phyloP scores from a whole-genome alignment of 306 rosid genomes.

The cucumber (Cucumis sativus) region DNA sequence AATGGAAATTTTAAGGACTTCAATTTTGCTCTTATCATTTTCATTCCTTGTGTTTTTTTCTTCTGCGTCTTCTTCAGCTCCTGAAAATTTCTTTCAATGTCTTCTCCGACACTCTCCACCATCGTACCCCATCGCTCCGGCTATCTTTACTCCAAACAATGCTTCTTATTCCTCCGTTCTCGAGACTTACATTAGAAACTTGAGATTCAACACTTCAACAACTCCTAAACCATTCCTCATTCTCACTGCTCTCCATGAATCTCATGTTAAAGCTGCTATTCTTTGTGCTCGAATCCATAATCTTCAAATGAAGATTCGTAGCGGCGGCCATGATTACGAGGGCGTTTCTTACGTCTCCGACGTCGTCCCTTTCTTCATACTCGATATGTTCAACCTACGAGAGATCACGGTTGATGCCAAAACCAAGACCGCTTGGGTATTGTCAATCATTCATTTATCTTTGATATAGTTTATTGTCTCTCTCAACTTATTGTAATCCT shows the following conservation, averaged over 20 bases:
- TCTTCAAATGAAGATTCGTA: conserved; percentile 35
- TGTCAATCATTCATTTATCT: neutral
- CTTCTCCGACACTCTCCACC: neutral
- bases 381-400: conserved; percentile 48
- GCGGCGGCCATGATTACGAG: conserved; percentile 55
- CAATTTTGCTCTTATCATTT: neutral
- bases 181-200: conserved; percentile 43
- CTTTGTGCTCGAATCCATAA: conserved; percentile 27
- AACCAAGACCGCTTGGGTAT: conserved; percentile 20
- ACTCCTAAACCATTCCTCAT: conserved; percentile 38
- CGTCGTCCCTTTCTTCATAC: conserved; percentile 27
- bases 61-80: neutral
- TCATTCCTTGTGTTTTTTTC: neutral
- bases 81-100: neutral
- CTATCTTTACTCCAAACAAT: conserved; percentile 24
- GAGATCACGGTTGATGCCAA: conserved; percentile 21
- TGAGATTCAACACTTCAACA: conserved; percentile 42
- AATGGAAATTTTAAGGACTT: neutral
- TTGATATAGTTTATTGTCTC: neutral
- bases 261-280: conserved; percentile 32
- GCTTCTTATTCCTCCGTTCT: conserved; percentile 31
- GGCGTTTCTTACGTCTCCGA: conserved; percentile 34
- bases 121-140: conserved; percentile 13
- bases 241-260: conserved; percentile 29
- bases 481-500: no score